phyloP scores from a whole-genome alignment of 805 yeast species.

The Blastobotrys muscicola region DNA sequence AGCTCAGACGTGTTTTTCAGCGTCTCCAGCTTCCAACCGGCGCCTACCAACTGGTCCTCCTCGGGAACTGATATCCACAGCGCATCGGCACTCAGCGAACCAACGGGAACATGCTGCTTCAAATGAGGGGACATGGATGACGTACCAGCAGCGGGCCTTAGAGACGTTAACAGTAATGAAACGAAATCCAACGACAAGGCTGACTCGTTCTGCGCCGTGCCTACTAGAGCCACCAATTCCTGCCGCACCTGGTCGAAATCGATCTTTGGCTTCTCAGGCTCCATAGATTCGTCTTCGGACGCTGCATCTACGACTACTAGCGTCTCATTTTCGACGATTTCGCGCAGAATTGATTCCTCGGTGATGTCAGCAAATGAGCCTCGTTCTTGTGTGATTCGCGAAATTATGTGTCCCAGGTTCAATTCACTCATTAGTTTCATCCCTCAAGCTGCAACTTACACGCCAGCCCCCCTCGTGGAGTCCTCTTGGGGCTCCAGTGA shows the following conservation, averaged over 20 bases:
- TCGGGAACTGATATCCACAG: slow-evolving; percentile 16
- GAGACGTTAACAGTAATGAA: slow-evolving; percentile 68
- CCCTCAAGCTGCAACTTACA: no score
- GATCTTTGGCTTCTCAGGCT: background rate
- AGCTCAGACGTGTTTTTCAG: slow-evolving; percentile 44
- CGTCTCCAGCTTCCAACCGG: slow-evolving; percentile 82
- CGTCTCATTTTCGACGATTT: slow-evolving; percentile 27
- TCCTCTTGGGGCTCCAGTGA: no score
- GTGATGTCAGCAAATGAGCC: slow-evolving; percentile 51
- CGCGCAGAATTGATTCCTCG: slow-evolving; percentile 43
- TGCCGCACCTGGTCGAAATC: slow-evolving; percentile 20
- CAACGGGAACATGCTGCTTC: slow-evolving; percentile 62
- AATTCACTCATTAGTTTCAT: background rate
- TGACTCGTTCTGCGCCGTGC: slow-evolving; percentile 76
- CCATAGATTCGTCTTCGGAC: slow-evolving; percentile 3
- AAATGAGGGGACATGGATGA: slow-evolving; percentile 83
- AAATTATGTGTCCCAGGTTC: slow-evolving; percentile 35
- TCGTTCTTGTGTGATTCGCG: slow-evolving; percentile 48
- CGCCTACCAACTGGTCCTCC: slow-evolving; percentile 36
- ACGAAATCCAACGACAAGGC: slow-evolving; percentile 82
- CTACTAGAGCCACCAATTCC: slow-evolving; percentile 18
- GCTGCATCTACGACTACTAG: background rate
- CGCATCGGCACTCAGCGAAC: slow-evolving; percentile 44
- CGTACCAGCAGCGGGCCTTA: slow-evolving; percentile 77
- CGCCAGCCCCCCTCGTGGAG: no score